These are phyloP conservation scores for Solanum hybrid DNA, from an alignment of 305 asterid species.

Conservation along the genomic window DNA sequence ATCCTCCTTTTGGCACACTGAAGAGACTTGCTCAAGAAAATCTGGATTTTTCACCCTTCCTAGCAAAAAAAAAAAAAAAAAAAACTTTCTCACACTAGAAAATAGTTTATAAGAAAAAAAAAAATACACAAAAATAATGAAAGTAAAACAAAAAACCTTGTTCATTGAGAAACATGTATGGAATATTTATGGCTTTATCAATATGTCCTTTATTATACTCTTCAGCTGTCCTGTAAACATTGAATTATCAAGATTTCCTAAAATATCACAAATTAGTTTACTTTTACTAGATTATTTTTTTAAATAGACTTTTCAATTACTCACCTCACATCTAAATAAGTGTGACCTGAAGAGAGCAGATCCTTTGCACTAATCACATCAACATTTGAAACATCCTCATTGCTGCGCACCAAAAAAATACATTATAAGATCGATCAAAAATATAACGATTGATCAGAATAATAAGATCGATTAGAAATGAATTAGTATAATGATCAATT, in stretches of 20 bases:
- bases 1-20: slow-evolving; percentile 11
- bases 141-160: neutral
- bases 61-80: neutral
- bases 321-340: slow-evolving; percentile 15
- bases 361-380: slow-evolving; percentile 10
- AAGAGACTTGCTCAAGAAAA: slow-evolving; percentile 9
- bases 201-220: slow-evolving; percentile 11
- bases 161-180: slow-evolving; percentile 12
- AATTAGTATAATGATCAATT: neutral
- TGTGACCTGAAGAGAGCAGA: slow-evolving; percentile 3
- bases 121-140: neutral
- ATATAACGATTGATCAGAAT: neutral
- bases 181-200: slow-evolving; percentile 14
- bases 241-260: neutral
- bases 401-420: neutral
- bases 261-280: neutral
- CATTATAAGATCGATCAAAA: neutral
- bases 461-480: neutral
- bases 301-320: neutral
- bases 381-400: slow-evolving; percentile 10
- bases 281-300: neutral
- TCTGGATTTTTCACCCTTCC: slow-evolving; percentile 18
- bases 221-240: slow-evolving; percentile 11
- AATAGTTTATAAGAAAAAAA: neutral
- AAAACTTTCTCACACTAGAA: neutral